Base-by-base conservation (phyloP, 2,329 filamentous ascomycete species). In the Pseudofabraea citricarpa region DNA sequence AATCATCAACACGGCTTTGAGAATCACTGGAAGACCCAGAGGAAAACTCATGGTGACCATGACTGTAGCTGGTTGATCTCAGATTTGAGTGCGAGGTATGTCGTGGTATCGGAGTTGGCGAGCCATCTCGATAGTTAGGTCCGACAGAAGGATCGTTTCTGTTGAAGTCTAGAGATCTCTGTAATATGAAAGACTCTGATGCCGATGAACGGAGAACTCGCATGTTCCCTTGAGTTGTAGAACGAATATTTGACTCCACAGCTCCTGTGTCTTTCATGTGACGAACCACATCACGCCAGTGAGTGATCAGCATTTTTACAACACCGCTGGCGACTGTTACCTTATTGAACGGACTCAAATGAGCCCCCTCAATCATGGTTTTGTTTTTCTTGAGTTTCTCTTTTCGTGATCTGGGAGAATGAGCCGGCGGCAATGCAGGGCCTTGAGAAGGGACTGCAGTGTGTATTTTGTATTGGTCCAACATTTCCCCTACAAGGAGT, bases 251-350 rank as follows among this genome's bases (percentile, higher is more conserved):
- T 29, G 41, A 36, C 35, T 53, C 53, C 4, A 56, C 36, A 6
- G 45, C 46, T 19, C 44, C 40, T 2, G 82, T 55, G 32, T 64
- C 70, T 44, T 66, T 74, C 67, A 85, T 73, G 44, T 85, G 75
- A 29, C 71, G 67, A 33, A 83, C 76, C 9, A 84, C 69, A 37
- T 83, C 79, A 45, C 75, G 68, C 83, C 82, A 86, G 49, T 83
- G 73, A 1, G 72, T 66, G 38, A 85, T 77, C 5, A 86, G 64
- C 79, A 85, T 84, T 57, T 83, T 78, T 0, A 78, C 67, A 22
- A 85, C 73, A 23, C 65, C 64, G 46, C 79, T 82, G 9, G 78
- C 79, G 42, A 81, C 62, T 35, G 71, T 67, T 18, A 81, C 67
- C 51, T 78, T 83, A 63, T 81, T 72, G 15, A 83, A 48, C 29